phyloP scores from a whole-genome alignment of 257 asterid species.

The Fraxinus anomala region DNA sequence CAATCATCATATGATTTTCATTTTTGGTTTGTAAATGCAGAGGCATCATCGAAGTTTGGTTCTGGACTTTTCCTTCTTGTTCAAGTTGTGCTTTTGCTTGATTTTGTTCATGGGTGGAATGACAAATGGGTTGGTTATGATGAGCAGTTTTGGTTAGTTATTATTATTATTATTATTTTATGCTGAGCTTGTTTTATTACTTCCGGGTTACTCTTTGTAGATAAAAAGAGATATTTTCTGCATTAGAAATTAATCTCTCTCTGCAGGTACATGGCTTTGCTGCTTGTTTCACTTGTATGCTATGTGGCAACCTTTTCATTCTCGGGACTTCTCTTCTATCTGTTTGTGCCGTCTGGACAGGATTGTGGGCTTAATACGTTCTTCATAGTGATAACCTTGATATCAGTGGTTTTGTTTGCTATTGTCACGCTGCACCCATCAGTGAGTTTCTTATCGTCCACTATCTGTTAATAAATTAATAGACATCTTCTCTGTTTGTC shows the following conservation, averaged over 20 bases:
- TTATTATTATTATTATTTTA: neutral
- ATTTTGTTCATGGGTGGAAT: slow-evolving; percentile 93
- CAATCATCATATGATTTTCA: slow-evolving; percentile 8
- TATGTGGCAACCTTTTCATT: slow-evolving; percentile 72
- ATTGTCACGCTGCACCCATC: slow-evolving; percentile 81
- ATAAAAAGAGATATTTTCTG: neutral
- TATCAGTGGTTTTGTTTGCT: slow-evolving; percentile 68
- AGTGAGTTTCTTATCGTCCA: slow-evolving; percentile 47
- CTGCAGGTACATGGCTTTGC: slow-evolving; percentile 83
- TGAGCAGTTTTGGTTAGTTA: slow-evolving; percentile 80
- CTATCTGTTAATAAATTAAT: neutral
- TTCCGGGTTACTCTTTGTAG: neutral
- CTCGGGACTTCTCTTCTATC: slow-evolving; percentile 82
- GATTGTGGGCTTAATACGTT: slow-evolving; percentile 93
- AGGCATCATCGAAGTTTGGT: slow-evolving; percentile 86
- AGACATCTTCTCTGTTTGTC: neutral
- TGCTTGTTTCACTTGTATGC: slow-evolving; percentile 81
- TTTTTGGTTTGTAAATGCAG: slow-evolving; percentile 51
- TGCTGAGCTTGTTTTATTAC: slow-evolving; percentile 1
- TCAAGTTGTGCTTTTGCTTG: slow-evolving; percentile 90
- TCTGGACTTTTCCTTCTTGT: slow-evolving; percentile 91
- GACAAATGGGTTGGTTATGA: slow-evolving; percentile 97
- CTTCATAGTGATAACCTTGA: slow-evolving; percentile 73
- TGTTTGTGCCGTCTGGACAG: slow-evolving; percentile 83
- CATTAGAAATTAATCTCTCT: slow-evolving; percentile 9